These are phyloP conservation scores for Malania oleifera DNA, from an alignment of 164 flowering plant species.

Conservation along the genomic window DNA sequence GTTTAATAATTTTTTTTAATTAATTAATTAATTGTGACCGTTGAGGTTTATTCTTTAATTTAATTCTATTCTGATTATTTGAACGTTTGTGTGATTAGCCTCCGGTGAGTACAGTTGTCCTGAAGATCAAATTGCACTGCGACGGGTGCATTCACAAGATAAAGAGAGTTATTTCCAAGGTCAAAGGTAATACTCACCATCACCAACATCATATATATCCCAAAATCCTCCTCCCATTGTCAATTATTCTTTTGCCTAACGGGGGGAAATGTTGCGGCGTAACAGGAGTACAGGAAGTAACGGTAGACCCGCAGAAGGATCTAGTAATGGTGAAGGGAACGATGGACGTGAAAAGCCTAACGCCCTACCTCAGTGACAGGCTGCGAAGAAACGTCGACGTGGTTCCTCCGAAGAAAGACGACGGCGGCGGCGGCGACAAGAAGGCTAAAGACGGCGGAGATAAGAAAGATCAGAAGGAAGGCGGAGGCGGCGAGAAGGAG, in stretches of 20 bases:
- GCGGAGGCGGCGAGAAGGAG: constrained; percentile 13
- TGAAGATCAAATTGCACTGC: constrained; percentile 68
- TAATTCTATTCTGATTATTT: background rate
- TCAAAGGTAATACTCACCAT: constrained; percentile 36
- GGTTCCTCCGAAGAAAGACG: constrained; percentile 52
- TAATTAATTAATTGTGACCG: background rate
- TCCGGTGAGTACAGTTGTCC: constrained; percentile 39
- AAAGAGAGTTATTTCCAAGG: constrained; percentile 37
- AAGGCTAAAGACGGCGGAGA: constrained; percentile 13
- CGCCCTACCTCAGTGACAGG: constrained; percentile 46
- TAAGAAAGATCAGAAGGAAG: constrained; percentile 15
- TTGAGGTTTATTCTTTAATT: background rate
- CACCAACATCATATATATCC: background rate
- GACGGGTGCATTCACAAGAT: constrained; percentile 78
- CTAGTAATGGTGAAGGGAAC: constrained; percentile 66
- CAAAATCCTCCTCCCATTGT: too few relatives aligned
- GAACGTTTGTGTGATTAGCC: constrained; percentile 19
- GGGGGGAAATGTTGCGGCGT: too few relatives aligned
- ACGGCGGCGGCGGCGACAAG: constrained; percentile 12
- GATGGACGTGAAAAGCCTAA: constrained; percentile 53
- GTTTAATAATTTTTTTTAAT: too few relatives aligned
- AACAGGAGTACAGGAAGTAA: constrained; percentile 61
- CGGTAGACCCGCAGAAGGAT: constrained; percentile 48
- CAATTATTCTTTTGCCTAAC: too few relatives aligned
- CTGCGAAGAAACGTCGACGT: constrained; percentile 56